A percentile compares a stretch with the other conserved stretches of the same genome.
Conservation (phyloP, 2,329 filamentous ascomycete species). For the Colletotrichum tamarilloi region DNA sequence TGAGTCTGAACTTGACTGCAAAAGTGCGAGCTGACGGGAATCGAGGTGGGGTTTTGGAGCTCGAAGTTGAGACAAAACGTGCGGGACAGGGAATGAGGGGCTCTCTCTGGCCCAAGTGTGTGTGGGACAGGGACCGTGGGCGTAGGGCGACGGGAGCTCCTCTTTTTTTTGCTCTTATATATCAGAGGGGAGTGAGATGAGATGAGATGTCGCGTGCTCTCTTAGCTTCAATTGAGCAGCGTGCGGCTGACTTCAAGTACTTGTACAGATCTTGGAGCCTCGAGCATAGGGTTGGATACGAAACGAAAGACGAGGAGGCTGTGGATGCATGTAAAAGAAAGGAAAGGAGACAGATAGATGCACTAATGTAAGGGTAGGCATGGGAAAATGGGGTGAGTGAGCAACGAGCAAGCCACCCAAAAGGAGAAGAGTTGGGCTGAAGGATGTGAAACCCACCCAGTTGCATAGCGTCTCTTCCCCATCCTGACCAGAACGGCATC, state of each 20-base stretch:
- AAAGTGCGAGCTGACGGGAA: not conserved
- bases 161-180: not conserved
- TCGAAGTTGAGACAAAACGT: slow-evolving; percentile 32
- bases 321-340: slow-evolving; percentile 1
- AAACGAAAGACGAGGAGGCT: not conserved
- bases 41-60: slow-evolving; percentile 21
- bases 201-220: slow-evolving; percentile 21
- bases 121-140: slow-evolving; percentile 12
- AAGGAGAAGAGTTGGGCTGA: slow-evolving; percentile 29
- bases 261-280: not conserved
- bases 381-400: slow-evolving; percentile 9
- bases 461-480: slow-evolving; percentile 23
- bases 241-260: slow-evolving; percentile 5
- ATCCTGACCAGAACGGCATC: not conserved
- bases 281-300: not conserved
- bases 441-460: slow-evolving; percentile 32
- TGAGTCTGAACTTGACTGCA: not conserved
- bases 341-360: slow-evolving; percentile 1
- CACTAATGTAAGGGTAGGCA: not conserved
- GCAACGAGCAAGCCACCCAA: not conserved
- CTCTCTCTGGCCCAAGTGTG: not conserved
- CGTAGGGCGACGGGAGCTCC: slow-evolving; percentile 7
- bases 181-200: slow-evolving; percentile 9
- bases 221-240: not conserved
- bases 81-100: slow-evolving; percentile 27